A percentile compares a stretch with the other conserved stretches of the same genome.
Evolutionary conservation across 1,284 basidiomycete genomes (phyloP).

Genomic region (Boletus smithii): DNA sequence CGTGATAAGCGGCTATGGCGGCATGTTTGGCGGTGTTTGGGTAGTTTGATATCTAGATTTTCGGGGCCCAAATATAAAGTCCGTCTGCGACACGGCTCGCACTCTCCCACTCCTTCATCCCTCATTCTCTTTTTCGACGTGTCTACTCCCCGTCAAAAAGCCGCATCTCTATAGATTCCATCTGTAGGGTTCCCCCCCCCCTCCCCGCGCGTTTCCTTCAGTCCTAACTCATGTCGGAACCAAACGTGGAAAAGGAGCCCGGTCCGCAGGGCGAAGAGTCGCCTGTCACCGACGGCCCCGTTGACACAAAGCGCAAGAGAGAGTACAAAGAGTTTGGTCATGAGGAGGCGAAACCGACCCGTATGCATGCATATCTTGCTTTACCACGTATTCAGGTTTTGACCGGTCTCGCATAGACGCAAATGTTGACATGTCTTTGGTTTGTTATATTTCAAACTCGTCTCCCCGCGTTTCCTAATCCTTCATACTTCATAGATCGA

Average conservation of each 20-base stretch:
- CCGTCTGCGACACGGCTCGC: slow-evolving; percentile 26
- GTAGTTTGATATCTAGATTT: slow-evolving; percentile 31
- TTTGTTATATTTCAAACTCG: slow-evolving; percentile 29
- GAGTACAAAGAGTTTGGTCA: slow-evolving; percentile 92
- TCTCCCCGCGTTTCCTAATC: slow-evolving; percentile 6
- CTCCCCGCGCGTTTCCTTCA: slow-evolving; percentile 2
- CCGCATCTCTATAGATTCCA: slow-evolving; percentile 25
- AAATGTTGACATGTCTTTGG: slow-evolving; percentile 82
- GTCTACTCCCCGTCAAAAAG: slow-evolving; percentile 16
- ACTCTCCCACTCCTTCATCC: slow-evolving; percentile 34
- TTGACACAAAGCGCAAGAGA: slow-evolving; percentile 65
- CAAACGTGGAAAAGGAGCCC: slow-evolving; percentile 60
- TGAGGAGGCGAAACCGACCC: slow-evolving; percentile 66
- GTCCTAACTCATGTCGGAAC: slow-evolving; percentile 36
- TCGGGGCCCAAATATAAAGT: slow-evolving; percentile 34
- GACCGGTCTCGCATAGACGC: slow-evolving; percentile 52
- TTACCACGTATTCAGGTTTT: background rate
- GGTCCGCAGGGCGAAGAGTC: slow-evolving; percentile 48
- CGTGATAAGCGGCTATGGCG: slow-evolving; percentile 18
- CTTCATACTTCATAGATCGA: slow-evolving; percentile 60
- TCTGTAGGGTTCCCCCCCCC: slow-evolving; percentile 26
- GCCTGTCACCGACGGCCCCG: slow-evolving; percentile 27
- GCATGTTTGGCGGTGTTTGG: slow-evolving; percentile 32
- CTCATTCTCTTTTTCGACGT: slow-evolving; percentile 12
- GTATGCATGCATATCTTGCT: slow-evolving; percentile 51